Percentiles rank a stretch among this genome's conserved stretches.
phyloP scores from a whole-genome alignment of 2,329 filamentous ascomycete species.

The Cercospora sp. region DNA sequence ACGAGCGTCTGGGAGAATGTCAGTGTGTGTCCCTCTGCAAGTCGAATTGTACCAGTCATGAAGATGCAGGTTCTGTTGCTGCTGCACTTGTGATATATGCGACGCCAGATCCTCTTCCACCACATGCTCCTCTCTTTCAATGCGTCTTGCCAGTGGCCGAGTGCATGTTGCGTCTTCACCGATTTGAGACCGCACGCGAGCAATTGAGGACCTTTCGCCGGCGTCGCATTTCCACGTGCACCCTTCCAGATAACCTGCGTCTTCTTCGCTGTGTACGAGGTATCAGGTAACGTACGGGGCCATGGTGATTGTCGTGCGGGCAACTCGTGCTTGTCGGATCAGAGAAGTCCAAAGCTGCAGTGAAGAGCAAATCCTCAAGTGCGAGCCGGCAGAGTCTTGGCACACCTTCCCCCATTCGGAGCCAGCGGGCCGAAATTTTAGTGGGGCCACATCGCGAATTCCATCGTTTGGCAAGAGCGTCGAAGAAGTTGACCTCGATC shows the following conservation, averaged over 20 bases:
- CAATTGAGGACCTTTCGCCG: background rate
- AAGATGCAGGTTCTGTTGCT: constrained; percentile 4
- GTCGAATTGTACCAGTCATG: background rate
- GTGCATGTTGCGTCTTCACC: background rate
- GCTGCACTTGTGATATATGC: background rate
- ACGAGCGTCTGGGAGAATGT: constrained; percentile 57
- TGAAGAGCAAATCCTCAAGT: constrained; percentile 3
- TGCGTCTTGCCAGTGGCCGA: background rate
- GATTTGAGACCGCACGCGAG: background rate
- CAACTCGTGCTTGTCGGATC: constrained; percentile 17
- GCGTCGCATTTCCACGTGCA: background rate
- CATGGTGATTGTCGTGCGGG: constrained; percentile 27
- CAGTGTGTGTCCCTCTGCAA: constrained; percentile 17
- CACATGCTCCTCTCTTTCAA: background rate
- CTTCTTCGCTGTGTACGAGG: constrained; percentile 6
- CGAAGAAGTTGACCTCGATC: background rate
- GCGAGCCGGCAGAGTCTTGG: background rate
- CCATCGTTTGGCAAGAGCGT: background rate
- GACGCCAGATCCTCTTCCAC: background rate
- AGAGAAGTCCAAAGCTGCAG: constrained; percentile 10
- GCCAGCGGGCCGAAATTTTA: background rate
- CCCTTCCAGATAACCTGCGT: constrained; percentile 9
- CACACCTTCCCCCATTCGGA: background rate
- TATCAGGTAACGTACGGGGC: constrained; percentile 27
- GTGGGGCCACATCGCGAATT: constrained; percentile 7